These are phyloP conservation scores for Suillus paluster DNA, from an alignment of 768 basidiomycete species.

Conservation along the genomic window DNA sequence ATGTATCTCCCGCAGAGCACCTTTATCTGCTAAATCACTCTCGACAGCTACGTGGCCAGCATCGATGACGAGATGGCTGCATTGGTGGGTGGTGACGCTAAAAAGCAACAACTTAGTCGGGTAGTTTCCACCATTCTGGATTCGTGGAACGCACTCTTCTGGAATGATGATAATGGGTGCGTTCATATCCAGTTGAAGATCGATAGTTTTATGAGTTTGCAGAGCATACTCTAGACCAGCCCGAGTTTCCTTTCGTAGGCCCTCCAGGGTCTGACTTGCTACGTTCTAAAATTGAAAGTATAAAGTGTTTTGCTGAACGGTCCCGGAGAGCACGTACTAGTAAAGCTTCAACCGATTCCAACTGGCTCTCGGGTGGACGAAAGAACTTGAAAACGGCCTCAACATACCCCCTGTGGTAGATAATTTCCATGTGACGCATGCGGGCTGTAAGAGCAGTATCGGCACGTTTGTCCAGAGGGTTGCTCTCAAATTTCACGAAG, in stretches of 20 bases:
- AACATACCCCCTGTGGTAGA: constrained; percentile 93
- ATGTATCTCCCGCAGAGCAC: constrained; percentile 74
- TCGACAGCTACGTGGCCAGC: constrained; percentile 96
- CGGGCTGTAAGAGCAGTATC: constrained; percentile 88
- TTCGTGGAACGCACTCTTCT: constrained; percentile 65
- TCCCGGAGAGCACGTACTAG: constrained; percentile 53
- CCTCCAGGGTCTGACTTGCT: constrained; percentile 92
- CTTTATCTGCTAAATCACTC: constrained; percentile 87
- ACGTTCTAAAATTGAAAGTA: constrained; percentile 58
- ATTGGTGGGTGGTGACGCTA: constrained; percentile 75
- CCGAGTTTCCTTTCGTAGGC: constrained; percentile 90
- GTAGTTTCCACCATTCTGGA: not conserved
- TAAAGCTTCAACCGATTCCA: constrained; percentile 94
- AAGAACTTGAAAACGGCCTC: constrained; percentile 93
- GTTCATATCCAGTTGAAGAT: constrained; percentile 95
- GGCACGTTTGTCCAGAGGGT: constrained; percentile 88
- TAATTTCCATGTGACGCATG: constrained; percentile 95
- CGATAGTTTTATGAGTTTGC: constrained; percentile 92
- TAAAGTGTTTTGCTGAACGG: not conserved
- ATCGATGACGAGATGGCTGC: constrained; percentile 90
- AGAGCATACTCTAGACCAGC: constrained; percentile 93
- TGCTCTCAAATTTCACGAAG: constrained; percentile 88
- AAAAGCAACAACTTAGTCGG: constrained; percentile 12
- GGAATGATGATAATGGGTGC: constrained; percentile 97
- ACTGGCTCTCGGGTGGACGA: constrained; percentile 90